Conservation (phyloP, 2,329 filamentous ascomycete genomes). For the Ascochyta lentis region DNA sequence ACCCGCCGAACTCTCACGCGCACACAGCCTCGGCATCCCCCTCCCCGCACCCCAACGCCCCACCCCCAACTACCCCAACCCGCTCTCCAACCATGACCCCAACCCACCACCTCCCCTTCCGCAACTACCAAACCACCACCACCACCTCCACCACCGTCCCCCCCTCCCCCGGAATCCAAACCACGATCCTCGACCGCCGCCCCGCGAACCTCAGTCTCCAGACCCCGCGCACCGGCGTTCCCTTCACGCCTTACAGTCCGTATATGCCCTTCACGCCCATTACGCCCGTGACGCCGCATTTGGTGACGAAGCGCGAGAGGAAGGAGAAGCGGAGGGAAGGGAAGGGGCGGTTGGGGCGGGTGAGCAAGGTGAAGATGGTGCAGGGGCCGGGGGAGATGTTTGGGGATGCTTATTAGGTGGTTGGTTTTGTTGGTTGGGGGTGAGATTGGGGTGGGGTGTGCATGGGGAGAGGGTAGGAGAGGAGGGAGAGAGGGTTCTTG, state of each 20-base stretch:
- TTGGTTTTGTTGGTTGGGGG: too few relatives aligned
- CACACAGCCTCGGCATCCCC: conserved; percentile 46
- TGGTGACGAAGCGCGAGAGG: conserved; percentile 76
- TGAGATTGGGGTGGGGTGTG: too few relatives aligned
- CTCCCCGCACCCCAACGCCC: conserved; percentile 24
- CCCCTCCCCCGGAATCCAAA: conserved; percentile 47
- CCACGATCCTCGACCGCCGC: conserved; percentile 52
- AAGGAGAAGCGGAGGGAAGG: conserved; percentile 69
- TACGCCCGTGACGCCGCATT: conserved; percentile 76
- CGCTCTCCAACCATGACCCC: not conserved
- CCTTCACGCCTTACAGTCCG: conserved; percentile 76
- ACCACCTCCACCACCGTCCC: conserved; percentile 8
- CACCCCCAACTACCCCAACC: conserved; percentile 7
- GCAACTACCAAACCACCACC: conserved; percentile 34
- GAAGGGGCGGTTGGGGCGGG: conserved; percentile 63
- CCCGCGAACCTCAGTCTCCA: conserved; percentile 37
- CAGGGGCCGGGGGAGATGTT: conserved; percentile 38
- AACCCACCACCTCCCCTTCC: conserved; percentile 43
- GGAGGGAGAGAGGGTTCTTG: too few relatives aligned
- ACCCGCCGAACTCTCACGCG: conserved; percentile 45
- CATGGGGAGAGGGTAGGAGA: too few relatives aligned
- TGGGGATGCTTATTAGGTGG: conserved; percentile 46
- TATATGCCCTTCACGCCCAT: conserved; percentile 81
- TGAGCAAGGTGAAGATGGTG: conserved; percentile 43
- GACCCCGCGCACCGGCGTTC: conserved; percentile 63